Percentiles rank a stretch among this genome's conserved stretches.
phyloP scores from a whole-genome alignment of 345 rosid genomes.

The Sisymbrium altissimum region DNA sequence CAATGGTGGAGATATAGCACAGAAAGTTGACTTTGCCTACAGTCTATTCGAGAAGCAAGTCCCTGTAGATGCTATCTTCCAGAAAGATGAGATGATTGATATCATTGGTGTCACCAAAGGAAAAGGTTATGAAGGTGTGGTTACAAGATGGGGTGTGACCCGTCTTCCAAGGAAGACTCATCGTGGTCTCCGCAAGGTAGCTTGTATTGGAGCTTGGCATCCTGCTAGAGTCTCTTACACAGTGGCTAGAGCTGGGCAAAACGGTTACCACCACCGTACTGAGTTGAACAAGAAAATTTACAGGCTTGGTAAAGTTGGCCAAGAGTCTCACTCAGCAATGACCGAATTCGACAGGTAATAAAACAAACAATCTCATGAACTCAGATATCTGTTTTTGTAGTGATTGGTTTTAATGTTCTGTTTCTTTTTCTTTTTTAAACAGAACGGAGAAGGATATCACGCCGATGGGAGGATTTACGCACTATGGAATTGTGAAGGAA shows the following conservation, averaged over 20 bases:
- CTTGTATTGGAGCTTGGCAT: slow-evolving; percentile 99
- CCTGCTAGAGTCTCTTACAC: slow-evolving; percentile 96
- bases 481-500: slow-evolving; percentile 78
- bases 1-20: slow-evolving; percentile 72
- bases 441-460: slow-evolving; percentile 85
- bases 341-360: slow-evolving; percentile 78
- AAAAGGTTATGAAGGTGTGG: slow-evolving; percentile 93
- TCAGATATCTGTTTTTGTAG: background rate
- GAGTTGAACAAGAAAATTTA: slow-evolving; percentile 93
- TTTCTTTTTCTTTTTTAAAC: background rate
- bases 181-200: slow-evolving; percentile 93
- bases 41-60: slow-evolving; percentile 85
- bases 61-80: slow-evolving; percentile 75
- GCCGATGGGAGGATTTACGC: slow-evolving; percentile 92
- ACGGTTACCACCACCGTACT: slow-evolving; percentile 89
- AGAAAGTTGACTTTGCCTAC: slow-evolving; percentile 80
- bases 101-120: slow-evolving; percentile 89
- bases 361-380: background rate
- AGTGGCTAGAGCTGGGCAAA: slow-evolving; percentile 96
- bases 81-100: slow-evolving; percentile 95
- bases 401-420: slow-evolving; percentile 6
- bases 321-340: slow-evolving; percentile 70
- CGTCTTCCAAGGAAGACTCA: slow-evolving; percentile 95
- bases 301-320: slow-evolving; percentile 72
- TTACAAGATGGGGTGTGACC: slow-evolving; percentile 93